These are phyloP conservation scores for Cokeromyces recurvatus DNA, from an alignment of 371 early-diverging fungal genomes.

Conservation along the genomic window DNA sequence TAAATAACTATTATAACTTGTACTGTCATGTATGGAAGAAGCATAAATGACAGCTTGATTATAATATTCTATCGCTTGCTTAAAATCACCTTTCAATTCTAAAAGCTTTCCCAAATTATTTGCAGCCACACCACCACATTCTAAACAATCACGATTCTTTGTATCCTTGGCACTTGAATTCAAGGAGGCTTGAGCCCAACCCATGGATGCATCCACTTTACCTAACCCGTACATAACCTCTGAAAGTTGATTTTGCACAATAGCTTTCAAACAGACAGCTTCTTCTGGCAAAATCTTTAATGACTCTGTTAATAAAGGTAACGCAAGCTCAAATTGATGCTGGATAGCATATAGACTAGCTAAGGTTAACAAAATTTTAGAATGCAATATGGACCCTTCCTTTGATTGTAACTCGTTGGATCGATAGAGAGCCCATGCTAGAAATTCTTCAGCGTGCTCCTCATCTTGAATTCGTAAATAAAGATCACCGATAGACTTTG, in stretches of 20 bases:
- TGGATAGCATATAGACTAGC: conserved; percentile 47
- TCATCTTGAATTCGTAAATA: conserved; percentile 50
- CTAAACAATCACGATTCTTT: conserved; percentile 36
- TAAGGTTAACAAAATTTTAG: conserved; percentile 28
- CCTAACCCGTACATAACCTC: conserved; percentile 44
- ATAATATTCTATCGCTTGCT: conserved; percentile 37
- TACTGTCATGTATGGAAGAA: conserved; percentile 21
- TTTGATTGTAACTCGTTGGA: background rate
- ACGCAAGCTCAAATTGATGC: conserved; percentile 33
- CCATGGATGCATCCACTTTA: conserved; percentile 43
- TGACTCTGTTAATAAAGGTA: conserved; percentile 36
- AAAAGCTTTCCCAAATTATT: conserved; percentile 45
- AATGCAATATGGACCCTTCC: conserved; percentile 2
- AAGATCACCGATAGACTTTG: conserved; percentile 48
- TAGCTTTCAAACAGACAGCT: conserved; percentile 33
- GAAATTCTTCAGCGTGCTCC: conserved; percentile 45
- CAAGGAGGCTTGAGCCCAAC: conserved; percentile 52
- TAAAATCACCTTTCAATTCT: conserved; percentile 36
- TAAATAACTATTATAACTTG: conserved; percentile 20
- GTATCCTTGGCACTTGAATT: conserved; percentile 18
- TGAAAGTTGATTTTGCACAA: conserved; percentile 44
- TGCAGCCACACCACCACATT: conserved; percentile 46
- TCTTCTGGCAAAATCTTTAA: conserved; percentile 30
- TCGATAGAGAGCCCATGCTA: conserved; percentile 40
- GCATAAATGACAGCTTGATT: conserved; percentile 37